Conservation (phyloP, 1,284 basidiomycete species). For the Fereydounia khargensis region DNA sequence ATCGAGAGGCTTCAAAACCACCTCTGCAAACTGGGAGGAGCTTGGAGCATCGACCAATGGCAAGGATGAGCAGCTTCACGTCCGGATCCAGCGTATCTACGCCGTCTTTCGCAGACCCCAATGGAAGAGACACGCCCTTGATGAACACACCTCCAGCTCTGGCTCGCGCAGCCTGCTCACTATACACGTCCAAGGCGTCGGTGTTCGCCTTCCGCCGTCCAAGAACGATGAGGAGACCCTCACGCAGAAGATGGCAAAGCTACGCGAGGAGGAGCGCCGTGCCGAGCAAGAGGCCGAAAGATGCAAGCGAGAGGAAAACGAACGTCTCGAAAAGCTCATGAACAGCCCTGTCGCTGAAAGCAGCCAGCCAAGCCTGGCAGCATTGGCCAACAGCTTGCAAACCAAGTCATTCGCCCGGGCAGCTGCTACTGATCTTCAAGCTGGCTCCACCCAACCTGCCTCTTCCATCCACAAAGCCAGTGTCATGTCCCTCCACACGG, state of each 20-base stretch:
- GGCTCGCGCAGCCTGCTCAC: conserved; percentile 15
- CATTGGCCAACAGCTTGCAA: background rate
- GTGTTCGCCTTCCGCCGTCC: conserved; percentile 27
- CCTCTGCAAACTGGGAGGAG: no score
- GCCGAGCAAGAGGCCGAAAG: conserved; percentile 1
- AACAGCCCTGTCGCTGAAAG: background rate
- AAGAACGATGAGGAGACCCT: background rate
- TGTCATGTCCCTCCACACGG: conserved; percentile 16
- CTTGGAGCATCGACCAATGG: conserved; percentile 18
- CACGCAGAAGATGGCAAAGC: background rate
- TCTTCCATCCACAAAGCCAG: conserved; percentile 16
- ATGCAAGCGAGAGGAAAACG: conserved; percentile 3
- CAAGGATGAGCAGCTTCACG: conserved; percentile 19
- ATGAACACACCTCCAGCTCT: background rate
- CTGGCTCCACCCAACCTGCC: background rate
- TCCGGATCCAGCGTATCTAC: conserved; percentile 35
- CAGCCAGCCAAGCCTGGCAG: no score
- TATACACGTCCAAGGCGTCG: conserved; percentile 41
- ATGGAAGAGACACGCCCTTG: background rate
- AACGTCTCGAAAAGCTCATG: conserved; percentile 3
- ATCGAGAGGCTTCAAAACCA: conserved; percentile 41
- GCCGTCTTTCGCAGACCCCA: conserved; percentile 1
- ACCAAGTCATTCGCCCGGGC: no score
- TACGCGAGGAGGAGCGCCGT: background rate
- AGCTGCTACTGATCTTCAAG: no score